Evolutionary conservation across 164 flowering plant species (phyloP), one percentile per base, ranked within the genome.

Genomic region (Piper betle): DNA sequence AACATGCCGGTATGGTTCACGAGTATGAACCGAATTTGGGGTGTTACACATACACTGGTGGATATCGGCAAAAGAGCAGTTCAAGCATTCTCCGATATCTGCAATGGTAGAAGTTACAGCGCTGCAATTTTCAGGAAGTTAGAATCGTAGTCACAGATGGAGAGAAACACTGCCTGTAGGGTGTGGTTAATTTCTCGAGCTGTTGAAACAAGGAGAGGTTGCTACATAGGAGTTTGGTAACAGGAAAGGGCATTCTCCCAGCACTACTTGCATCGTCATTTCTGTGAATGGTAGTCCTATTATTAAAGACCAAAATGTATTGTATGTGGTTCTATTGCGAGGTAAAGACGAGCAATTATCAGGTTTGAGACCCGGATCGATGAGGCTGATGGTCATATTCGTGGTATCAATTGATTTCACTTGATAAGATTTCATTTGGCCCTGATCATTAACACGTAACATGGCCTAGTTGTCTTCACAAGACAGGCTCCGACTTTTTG

Each of bases 321-420:
- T 7, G 6, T 18, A 50, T 8, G 19, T 2, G 2, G 57, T 20
- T 16, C 33, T 25, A 53, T 52, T 6, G 66, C 6, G 43, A 25
- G 33, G 33, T 25, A 25, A 25, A 25, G 33, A 25, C 33, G 33
- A 25, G 33, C 33, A 25, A 25, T 25, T 25, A 25, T 25, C 33
- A 25, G 33, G 33, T 25, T 25, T 25, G 33, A 25, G 33, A 25
- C 33, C 33, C 33, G 33, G 33, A 25, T 68, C 63, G 15, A 58
- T 58, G n/a, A 68, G 4, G n/a, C 48, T 62, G 20, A 68, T 53
- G 13, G 37, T 20, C 7, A 4, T 8, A 0, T 48, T 20, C 0
- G 3, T 5, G 19, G 53, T 58, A 5, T 52, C 52, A 46, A 68
- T 68, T 9, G 39, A 37, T 18, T 39, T 33, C 0, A 68, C 71